Percentiles rank a stretch among this genome's conserved stretches.
These are phyloP conservation scores for Spergularia bocconei DNA, from an alignment of 148 eudicot species.

Conservation along the genomic window DNA sequence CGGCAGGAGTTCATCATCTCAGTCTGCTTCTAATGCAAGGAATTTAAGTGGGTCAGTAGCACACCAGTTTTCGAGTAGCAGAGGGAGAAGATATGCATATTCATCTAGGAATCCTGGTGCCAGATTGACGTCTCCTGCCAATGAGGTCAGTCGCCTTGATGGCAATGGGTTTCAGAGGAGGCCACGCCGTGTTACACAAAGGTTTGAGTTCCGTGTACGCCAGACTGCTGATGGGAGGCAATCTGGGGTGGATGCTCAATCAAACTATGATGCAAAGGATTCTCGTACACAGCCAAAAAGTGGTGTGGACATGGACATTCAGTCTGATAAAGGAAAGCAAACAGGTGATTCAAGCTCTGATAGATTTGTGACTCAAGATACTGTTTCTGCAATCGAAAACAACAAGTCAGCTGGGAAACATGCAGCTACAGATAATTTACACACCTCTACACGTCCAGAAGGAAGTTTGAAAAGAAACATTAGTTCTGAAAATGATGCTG, in stretches of 20 bases:
- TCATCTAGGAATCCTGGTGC: constrained; percentile 47
- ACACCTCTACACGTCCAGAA: constrained; percentile 39
- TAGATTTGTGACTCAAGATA: constrained; percentile 30
- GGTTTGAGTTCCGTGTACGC: constrained; percentile 84
- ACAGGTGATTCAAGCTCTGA: constrained; percentile 34
- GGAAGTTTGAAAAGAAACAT: constrained; percentile 63
- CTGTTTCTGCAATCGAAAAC: constrained; percentile 30
- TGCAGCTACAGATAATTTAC: constrained; percentile 26
- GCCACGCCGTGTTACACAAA: constrained; percentile 55
- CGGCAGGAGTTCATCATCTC: constrained; percentile 32
- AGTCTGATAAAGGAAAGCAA: constrained; percentile 38
- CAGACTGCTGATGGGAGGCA: constrained; percentile 56
- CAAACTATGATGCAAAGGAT: constrained; percentile 34
- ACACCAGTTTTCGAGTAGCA: constrained; percentile 38
- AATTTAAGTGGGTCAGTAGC: constrained; percentile 39
- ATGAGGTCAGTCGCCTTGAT: constrained; percentile 41
- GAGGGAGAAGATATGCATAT: constrained; percentile 54
- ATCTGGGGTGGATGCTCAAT: constrained; percentile 40
- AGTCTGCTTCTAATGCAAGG: constrained; percentile 33
- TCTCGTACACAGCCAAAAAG: constrained; percentile 35
- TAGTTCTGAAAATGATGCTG: constrained; percentile 66
- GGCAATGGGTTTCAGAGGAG: constrained; percentile 65
- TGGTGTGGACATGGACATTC: constrained; percentile 42
- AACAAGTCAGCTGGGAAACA: constrained; percentile 35
- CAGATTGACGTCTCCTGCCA: constrained; percentile 43